Evolutionary conservation across 108 stramenopile genomes (phyloP).

Genomic region (Nitzschia sp.): DNA sequence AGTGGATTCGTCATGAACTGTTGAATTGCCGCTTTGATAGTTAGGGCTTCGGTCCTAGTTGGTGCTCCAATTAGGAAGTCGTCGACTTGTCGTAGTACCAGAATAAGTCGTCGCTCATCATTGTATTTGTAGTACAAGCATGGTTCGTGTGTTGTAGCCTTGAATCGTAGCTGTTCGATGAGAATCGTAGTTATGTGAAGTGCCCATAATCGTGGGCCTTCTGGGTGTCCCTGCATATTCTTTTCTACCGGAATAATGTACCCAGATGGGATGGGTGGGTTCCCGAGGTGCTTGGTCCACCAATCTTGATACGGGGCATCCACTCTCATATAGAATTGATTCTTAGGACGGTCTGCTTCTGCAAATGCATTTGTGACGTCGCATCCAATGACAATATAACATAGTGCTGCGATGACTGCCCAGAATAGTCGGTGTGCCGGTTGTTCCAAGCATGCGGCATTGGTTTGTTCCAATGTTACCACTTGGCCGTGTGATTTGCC

Average conservation of each 20-base stretch:
- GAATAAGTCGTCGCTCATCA: constrained; percentile 2
- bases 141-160: constrained; percentile 32
- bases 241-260: constrained; percentile 16
- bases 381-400: constrained; percentile 17
- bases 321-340: constrained; percentile 17
- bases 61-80: too few species aligned
- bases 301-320: constrained; percentile 23
- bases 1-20: too few species aligned
- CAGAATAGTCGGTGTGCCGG: constrained; percentile 24
- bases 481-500: constrained; percentile 19
- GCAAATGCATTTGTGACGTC: constrained; percentile 39
- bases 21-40: too few species aligned
- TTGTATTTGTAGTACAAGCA: constrained; percentile 3
- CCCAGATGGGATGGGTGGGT: constrained; percentile 22
- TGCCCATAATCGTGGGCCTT: neutral
- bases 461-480: constrained; percentile 2
- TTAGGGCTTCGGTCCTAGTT: too few species aligned
- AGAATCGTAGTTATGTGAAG: neutral
- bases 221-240: constrained; percentile 6
- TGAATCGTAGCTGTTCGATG: constrained; percentile 10
- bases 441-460: constrained; percentile 24
- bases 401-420: constrained; percentile 17
- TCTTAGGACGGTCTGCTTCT: constrained; percentile 13
- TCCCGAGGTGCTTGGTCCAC: constrained; percentile 17
- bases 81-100: constrained; percentile 24